Base-by-base conservation (phyloP, 805 yeast species). In the Pichia cephalocereana region DNA sequence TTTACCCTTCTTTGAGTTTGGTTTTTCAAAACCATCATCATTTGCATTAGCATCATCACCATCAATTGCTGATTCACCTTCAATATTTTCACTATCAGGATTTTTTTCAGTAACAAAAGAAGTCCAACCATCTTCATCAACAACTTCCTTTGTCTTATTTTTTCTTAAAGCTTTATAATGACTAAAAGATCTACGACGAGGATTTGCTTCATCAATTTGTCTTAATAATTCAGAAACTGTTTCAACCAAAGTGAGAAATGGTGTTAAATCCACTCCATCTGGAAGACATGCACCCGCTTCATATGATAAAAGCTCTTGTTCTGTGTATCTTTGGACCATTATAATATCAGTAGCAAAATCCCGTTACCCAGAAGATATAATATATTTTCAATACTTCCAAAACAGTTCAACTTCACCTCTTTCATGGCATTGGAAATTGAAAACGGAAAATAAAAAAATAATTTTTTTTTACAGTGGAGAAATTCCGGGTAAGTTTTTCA, bases 61-160 rank as follows among this genome's bases (percentile, higher is more conserved):
- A 14, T 34, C 37, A 34, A 34, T 34, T 14, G 32, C 46, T 15
- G 45, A 64, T 49, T 70, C 79, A 26, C 55, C 67, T 37, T 64
- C 73, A 17, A 70, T 77, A 50, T 76, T 72, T 17, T 43, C 14
- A 75, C 68, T 45, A 58, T 41, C 51, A 15, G 38, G 46, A 11
- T 27, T 27, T 5, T 40, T 28, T 40, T 45, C 52, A 31, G 71
- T 70, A 46, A 72, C 68, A 53, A 76, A 67, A 23, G 91, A 82
- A 49, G 84, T 84, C 91, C 93, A 86, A 42, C 95, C 95, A 53
- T 86, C 91, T 49, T 81, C 84, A 61, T 85, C 95, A 36, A 82
- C 76, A 48, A 71, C 70, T 48, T 69, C 74, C 49, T 74, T 70
- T 36, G 70, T 71, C 54, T 67, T 68, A 52, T 72, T 74, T 56